These are phyloP conservation scores for Yarrowia sp. DNA, from an alignment of 805 yeast species.

Conservation along the genomic window DNA sequence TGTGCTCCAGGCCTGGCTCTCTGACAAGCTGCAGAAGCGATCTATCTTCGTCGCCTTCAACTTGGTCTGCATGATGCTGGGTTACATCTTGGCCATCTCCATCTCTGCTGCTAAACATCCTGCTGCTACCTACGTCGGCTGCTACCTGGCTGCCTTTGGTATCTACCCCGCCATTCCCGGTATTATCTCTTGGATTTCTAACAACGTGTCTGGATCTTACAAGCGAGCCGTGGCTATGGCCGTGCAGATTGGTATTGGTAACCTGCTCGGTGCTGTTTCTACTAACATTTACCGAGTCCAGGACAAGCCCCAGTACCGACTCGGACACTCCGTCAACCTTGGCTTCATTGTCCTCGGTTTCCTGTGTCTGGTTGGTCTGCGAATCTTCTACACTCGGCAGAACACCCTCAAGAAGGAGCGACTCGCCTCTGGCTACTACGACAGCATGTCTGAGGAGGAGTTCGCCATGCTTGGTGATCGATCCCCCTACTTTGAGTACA, in stretches of 20 bases:
- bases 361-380: conserved; percentile 15
- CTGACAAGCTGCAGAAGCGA: conserved; percentile 39
- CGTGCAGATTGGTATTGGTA: conserved; percentile 60
- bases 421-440: conserved; percentile 13
- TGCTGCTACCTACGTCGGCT: conserved; percentile 47
- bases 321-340: conserved; percentile 50
- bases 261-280: conserved; percentile 60
- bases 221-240: conserved; percentile 54
- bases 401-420: conserved; percentile 12
- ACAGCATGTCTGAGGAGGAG: conserved; percentile 2
- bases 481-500: conserved; percentile 23
- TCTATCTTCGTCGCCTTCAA: conserved; percentile 33
- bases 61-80: conserved; percentile 37
- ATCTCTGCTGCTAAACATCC: conserved; percentile 41
- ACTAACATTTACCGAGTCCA: conserved; percentile 49
- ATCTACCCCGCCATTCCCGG: conserved; percentile 57
- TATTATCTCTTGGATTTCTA: conserved; percentile 56
- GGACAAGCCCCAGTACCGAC: conserved; percentile 53
- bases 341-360: conserved; percentile 43
- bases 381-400: conserved; percentile 21
- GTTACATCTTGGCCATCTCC: conserved; percentile 44
- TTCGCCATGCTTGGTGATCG: conserved; percentile 9
- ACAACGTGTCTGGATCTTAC: conserved; percentile 56
- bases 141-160: conserved; percentile 53
- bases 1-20: conserved; percentile 29